A percentile compares a stretch with the other conserved stretches of the same genome.
These are phyloP conservation scores for Kitagawia praeruptora DNA, from an alignment of 129 eudicot genomes.

Conservation along the genomic window DNA sequence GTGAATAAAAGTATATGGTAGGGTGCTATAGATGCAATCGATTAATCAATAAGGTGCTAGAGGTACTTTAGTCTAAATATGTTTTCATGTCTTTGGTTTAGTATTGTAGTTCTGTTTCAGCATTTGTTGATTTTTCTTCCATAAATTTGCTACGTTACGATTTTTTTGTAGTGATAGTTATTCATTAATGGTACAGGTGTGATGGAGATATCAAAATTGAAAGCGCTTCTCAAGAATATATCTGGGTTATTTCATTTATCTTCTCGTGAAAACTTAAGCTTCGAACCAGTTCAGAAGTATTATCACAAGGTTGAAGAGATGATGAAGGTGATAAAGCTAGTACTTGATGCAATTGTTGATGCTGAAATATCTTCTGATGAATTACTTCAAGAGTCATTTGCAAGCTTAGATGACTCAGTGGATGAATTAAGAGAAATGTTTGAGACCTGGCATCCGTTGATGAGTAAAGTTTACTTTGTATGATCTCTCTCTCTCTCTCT, in stretches of 20 bases:
- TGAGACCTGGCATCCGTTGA: constrained; percentile 64
- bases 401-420: constrained; percentile 41
- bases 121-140: neutral
- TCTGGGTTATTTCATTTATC: constrained; percentile 49
- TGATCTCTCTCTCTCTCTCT: constrained; percentile 19
- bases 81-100: neutral
- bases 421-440: constrained; percentile 61
- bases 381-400: constrained; percentile 48
- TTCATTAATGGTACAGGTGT: constrained; percentile 31
- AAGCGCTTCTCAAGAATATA: constrained; percentile 59
- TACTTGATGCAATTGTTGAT: constrained; percentile 50
- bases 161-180: neutral
- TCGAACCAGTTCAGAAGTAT: constrained; percentile 51
- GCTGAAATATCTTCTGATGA: constrained; percentile 55
- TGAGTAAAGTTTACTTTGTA: constrained; percentile 91
- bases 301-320: constrained; percentile 58
- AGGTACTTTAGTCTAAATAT: neutral
- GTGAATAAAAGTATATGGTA: neutral
- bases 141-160: neutral
- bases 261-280: constrained; percentile 36
- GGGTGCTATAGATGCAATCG: neutral
- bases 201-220: constrained; percentile 79
- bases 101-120: neutral
- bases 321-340: constrained; percentile 59
- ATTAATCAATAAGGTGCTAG: neutral